A percentile compares a stretch with the other conserved stretches of the same genome.
Evolutionary conservation across 2,329 filamentous ascomycete species (phyloP).

Genomic region (Pseudopithomyces chartarum): DNA sequence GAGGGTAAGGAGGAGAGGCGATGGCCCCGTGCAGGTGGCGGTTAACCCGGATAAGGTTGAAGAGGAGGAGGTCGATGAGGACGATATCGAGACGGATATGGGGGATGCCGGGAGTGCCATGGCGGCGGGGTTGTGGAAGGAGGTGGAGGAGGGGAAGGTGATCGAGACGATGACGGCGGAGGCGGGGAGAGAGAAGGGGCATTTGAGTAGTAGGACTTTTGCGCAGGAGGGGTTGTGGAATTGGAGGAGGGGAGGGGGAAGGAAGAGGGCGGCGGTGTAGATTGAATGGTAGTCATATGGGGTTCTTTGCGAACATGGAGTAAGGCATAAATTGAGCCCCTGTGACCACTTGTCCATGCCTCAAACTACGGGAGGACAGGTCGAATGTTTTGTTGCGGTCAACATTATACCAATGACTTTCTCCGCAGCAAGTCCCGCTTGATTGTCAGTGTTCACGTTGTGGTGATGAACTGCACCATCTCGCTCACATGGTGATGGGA

Average conservation of each 20-base stretch:
- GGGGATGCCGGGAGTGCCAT: slow-evolving; percentile 47
- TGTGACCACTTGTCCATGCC: too few relatives aligned
- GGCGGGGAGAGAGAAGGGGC: slow-evolving; percentile 68
- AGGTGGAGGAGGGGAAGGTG: slow-evolving; percentile 76
- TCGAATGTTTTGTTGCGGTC: too few relatives aligned
- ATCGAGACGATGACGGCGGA: slow-evolving; percentile 79
- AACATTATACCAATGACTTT: too few relatives aligned
- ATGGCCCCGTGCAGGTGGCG: slow-evolving; percentile 53
- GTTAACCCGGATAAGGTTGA: slow-evolving; percentile 46
- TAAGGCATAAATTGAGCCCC: too few relatives aligned
- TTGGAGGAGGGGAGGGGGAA: slow-evolving; percentile 73
- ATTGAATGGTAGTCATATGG: too few relatives aligned
- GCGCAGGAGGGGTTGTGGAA: slow-evolving; percentile 90
- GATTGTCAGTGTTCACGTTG: too few relatives aligned
- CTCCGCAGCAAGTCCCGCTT: too few relatives aligned
- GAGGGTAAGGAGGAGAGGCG: slow-evolving; percentile 36
- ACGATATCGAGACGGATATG: slow-evolving; percentile 43
- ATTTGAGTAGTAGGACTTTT: slow-evolving; percentile 81
- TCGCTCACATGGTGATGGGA: too few relatives aligned
- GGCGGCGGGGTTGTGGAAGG: slow-evolving; percentile 81
- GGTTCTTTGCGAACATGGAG: too few relatives aligned
- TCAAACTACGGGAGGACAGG: too few relatives aligned
- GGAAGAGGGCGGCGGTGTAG: slow-evolving; percentile 60
- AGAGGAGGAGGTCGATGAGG: slow-evolving; percentile 43
- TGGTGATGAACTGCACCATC: too few relatives aligned